Evolutionary conservation across 2,329 filamentous ascomycete genomes (phyloP).

Genomic region (Moelleriella libera): DNA sequence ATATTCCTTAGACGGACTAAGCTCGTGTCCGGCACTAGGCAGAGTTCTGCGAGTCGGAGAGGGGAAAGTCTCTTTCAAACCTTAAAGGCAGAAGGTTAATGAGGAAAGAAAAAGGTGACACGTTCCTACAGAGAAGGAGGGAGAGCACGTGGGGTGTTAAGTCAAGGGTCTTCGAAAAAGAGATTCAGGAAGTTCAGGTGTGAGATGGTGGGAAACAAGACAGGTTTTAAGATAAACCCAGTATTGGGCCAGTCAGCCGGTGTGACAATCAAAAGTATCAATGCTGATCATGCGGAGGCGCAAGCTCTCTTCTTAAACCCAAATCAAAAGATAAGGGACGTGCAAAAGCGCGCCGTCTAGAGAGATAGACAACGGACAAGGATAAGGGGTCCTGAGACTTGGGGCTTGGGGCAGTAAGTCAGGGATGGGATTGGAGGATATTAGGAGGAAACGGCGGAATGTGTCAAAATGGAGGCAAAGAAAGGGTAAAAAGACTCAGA

Average conservation of each 20-base stretch:
- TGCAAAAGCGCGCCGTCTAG: background rate
- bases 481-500: background rate
- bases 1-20: too few species aligned
- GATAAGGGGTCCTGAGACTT: conserved; percentile 1
- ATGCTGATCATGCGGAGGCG: conserved; percentile 1
- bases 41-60: background rate
- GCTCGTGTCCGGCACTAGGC: too few species aligned
- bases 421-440: background rate
- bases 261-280: background rate
- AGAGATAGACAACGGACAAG: background rate
- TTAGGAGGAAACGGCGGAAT: background rate
- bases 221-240: background rate
- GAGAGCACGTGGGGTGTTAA: background rate
- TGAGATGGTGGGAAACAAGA: background rate
- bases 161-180: too few species aligned
- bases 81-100: background rate
- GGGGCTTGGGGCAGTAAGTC: background rate
- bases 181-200: too few species aligned
- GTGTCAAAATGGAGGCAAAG: background rate
- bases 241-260: background rate
- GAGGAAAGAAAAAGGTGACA: background rate
- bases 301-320: background rate
- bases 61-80: background rate
- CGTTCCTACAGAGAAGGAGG: background rate
- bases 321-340: background rate